Evolutionary conservation across 352 stramenopile species (phyloP).

Genomic region (Blastocystis hominis): DNA sequence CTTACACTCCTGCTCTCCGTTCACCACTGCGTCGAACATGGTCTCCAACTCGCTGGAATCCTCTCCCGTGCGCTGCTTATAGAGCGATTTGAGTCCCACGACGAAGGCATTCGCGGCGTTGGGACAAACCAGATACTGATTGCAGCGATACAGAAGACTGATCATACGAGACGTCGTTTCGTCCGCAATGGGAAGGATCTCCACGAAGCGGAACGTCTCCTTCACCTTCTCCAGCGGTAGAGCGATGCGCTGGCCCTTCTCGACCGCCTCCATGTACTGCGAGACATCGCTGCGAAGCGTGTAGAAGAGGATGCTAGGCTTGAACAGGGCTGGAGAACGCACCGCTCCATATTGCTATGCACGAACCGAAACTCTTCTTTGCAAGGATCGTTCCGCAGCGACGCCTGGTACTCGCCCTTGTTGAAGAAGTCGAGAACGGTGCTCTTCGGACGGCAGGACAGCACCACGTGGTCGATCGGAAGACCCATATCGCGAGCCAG

Average conservation of each 20-base stretch:
- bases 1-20: background rate
- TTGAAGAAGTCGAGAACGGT: background rate
- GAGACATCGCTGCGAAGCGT: background rate
- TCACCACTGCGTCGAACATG: background rate
- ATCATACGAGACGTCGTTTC: background rate
- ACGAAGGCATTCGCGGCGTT: background rate
- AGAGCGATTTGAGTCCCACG: background rate
- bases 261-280: background rate
- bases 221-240: background rate
- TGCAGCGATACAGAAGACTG: background rate
- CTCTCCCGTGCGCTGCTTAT: no score
- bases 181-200: background rate
- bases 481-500: background rate
- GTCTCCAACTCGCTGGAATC: background rate
- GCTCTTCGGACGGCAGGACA: background rate
- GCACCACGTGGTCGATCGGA: background rate
- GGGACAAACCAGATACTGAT: constrained; percentile 9
- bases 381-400: background rate
- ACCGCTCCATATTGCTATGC: background rate
- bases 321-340: background rate
- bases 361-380: background rate
- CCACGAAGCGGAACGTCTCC: background rate
- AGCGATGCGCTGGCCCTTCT: background rate
- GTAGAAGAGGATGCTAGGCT: background rate
- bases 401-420: background rate